Conservation (phyloP, 192 early-diverging fungal genomes). For the Phlyctochytrium arcticum region DNA sequence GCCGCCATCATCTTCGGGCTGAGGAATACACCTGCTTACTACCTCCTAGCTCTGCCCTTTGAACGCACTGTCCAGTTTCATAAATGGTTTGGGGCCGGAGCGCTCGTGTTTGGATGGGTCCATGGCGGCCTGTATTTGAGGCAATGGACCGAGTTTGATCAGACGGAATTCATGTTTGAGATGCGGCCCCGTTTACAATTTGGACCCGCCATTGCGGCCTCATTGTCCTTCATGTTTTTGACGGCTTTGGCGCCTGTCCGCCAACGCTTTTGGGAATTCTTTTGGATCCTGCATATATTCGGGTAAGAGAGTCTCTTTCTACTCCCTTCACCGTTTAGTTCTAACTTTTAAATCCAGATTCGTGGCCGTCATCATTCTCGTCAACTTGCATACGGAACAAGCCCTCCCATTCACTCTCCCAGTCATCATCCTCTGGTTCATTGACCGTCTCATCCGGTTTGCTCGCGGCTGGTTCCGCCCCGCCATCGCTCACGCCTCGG, state of each 20-base stretch:
- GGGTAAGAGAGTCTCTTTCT: neutral
- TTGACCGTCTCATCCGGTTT: conserved; percentile 5
- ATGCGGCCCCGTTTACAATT: neutral
- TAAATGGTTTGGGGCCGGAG: conserved; percentile 6
- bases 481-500: neutral
- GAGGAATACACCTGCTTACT: conserved; percentile 11
- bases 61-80: conserved; percentile 17
- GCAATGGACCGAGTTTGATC: neutral
- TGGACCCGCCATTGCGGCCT: conserved; percentile 5
- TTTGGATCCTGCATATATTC: conserved; percentile 3
- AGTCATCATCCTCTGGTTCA: conserved; percentile 1
- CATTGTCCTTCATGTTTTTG: neutral
- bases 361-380: conserved; percentile 6
- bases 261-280: neutral
- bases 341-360: neutral
- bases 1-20: conserved; percentile 12
- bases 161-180: neutral
- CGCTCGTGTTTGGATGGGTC: conserved; percentile 11
- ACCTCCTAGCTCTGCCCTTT: conserved; percentile 11
- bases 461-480: conserved; percentile 1
- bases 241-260: neutral
- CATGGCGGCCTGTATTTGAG: conserved; percentile 14
- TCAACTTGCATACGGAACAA: conserved; percentile 5
- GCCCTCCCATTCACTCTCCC: conserved; percentile 10
- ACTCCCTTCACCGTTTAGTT: neutral